Evolutionary conservation across 176 grass and related monocot genomes (phyloP).

Genomic region (Hyparrhenia diplandra): DNA sequence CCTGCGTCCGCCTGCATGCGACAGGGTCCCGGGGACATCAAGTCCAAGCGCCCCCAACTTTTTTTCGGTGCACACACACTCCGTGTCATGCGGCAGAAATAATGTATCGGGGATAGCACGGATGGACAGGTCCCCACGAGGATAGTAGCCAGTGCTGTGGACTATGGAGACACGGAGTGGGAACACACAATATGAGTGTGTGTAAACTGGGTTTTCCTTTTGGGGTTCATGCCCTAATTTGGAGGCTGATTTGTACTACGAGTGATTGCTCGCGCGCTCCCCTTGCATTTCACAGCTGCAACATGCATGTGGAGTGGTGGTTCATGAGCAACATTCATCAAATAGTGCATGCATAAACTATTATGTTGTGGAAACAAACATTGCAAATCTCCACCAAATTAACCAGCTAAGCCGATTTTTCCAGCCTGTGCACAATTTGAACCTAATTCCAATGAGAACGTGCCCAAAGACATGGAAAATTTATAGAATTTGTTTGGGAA

Average conservation of each 20-base stretch:
- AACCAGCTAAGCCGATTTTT: too few species aligned
- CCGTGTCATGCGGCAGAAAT: background rate
- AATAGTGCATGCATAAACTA: too few species aligned
- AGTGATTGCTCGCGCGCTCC: too few species aligned
- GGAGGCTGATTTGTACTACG: background rate
- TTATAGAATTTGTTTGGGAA: too few species aligned
- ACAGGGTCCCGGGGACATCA: background rate
- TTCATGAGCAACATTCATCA: too few species aligned
- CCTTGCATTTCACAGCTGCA: background rate
- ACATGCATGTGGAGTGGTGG: too few species aligned
- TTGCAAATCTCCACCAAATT: too few species aligned
- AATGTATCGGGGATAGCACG: background rate
- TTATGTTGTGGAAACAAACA: too few species aligned
- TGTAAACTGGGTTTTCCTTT: background rate
- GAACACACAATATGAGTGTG: background rate
- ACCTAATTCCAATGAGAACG: too few species aligned
- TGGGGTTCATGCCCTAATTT: background rate
- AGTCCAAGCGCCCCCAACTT: background rate
- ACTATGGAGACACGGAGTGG: background rate
- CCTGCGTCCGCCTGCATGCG: background rate
- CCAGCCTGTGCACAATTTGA: too few species aligned
- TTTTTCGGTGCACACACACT: background rate
- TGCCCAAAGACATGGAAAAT: too few species aligned
- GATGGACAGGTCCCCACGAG: background rate
- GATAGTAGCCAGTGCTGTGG: background rate